A percentile compares a stretch with the other conserved stretches of the same genome.
Evolutionary conservation across 805 yeast species (phyloP).

Genomic region (Yarrowia sp.): DNA sequence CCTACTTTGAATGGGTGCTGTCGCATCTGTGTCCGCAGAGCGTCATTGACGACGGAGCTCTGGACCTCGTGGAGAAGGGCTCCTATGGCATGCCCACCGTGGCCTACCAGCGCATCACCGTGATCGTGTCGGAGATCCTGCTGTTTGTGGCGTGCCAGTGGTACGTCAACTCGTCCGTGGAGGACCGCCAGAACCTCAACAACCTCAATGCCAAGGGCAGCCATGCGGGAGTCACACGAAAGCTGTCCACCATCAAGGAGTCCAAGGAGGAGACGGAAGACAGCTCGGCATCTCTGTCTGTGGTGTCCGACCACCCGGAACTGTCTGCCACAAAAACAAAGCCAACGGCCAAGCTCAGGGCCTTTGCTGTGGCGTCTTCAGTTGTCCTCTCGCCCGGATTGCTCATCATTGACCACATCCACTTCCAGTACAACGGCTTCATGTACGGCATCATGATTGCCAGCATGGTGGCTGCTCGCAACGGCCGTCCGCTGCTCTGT

Average conservation of each 20-base stretch:
- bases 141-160: slow-evolving; percentile 74
- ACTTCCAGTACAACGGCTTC: slow-evolving; percentile 96
- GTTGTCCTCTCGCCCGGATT: slow-evolving; percentile 89
- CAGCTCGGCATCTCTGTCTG: neutral
- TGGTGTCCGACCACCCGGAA: slow-evolving; percentile 1
- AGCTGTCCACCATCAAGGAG: slow-evolving; percentile 41
- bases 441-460: slow-evolving; percentile 82
- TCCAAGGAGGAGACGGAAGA: slow-evolving; percentile 40
- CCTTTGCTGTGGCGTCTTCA: slow-evolving; percentile 81
- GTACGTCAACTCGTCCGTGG: slow-evolving; percentile 58
- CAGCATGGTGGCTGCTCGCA: slow-evolving; percentile 73
- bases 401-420: slow-evolving; percentile 90
- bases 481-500: slow-evolving; percentile 61
- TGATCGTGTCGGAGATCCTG: slow-evolving; percentile 75
- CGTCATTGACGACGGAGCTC: slow-evolving; percentile 77
- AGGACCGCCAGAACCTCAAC: slow-evolving; percentile 43
- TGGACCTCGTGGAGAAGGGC: slow-evolving; percentile 71
- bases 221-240: slow-evolving; percentile 16
- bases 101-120: slow-evolving; percentile 81
- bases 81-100: slow-evolving; percentile 79
- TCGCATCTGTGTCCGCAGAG: slow-evolving; percentile 70
- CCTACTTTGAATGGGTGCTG: slow-evolving; percentile 87
- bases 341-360: slow-evolving; percentile 52
- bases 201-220: slow-evolving; percentile 41
- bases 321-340: slow-evolving; percentile 4